Conservation (phyloP, 2,329 filamentous ascomycete genomes). For the Aureobasidium sp. region DNA sequence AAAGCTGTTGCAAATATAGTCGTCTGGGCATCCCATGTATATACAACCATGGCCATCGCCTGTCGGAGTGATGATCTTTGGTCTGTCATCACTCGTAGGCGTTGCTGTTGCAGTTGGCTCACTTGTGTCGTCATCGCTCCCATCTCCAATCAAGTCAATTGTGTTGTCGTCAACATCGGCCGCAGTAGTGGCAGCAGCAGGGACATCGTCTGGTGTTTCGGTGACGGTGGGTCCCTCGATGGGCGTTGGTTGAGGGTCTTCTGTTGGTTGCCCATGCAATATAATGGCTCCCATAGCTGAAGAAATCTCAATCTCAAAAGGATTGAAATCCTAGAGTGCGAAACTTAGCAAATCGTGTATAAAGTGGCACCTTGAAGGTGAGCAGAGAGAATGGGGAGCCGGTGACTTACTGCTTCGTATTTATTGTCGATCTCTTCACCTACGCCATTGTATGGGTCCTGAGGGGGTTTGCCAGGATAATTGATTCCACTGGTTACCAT, state of each 20-base stretch:
- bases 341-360: no score
- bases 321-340: neutral
- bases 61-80: neutral
- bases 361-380: no score
- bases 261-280: neutral
- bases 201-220: neutral
- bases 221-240: neutral
- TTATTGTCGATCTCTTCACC: neutral
- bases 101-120: neutral
- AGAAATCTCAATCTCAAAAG: neutral
- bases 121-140: neutral
- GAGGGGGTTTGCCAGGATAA: neutral
- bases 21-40: neutral
- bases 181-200: neutral
- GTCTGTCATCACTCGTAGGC: neutral
- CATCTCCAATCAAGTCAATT: neutral
- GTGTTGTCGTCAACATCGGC: neutral
- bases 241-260: neutral
- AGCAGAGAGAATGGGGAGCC: neutral
- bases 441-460: neutral
- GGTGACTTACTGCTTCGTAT: neutral
- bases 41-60: neutral
- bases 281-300: neutral
- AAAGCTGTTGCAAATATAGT: neutral
- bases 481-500: neutral